phyloP scores from a whole-genome alignment of 2,329 filamentous ascomycete genomes.

The Aspergillus calidoustus region DNA sequence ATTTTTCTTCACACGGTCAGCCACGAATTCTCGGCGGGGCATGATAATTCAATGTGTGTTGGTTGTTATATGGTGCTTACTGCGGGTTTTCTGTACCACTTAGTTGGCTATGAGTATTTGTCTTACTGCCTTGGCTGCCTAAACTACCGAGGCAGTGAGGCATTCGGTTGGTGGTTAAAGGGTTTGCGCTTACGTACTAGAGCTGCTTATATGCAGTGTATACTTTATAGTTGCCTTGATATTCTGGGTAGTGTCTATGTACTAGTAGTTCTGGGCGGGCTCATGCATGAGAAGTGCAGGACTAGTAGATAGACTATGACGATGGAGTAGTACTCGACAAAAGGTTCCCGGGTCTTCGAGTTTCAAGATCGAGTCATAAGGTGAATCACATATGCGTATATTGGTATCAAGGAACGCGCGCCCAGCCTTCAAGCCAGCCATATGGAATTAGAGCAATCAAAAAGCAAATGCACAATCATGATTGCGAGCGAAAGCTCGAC shows the following conservation, averaged over 20 bases:
- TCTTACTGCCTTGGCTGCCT: no score
- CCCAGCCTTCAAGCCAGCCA: neutral
- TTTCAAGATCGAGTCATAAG: neutral
- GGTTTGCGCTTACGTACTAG: neutral
- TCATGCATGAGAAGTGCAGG: neutral
- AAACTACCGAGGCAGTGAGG: no score
- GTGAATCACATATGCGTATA: neutral
- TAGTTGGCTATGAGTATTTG: no score
- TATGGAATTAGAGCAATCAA: neutral
- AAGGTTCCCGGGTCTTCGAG: neutral
- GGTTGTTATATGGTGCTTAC: neutral
- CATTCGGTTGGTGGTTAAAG: neutral
- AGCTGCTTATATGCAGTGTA: neutral
- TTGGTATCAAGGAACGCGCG: conserved; percentile 1
- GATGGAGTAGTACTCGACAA: no score
- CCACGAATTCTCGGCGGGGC: no score
- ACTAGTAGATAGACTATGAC: no score
- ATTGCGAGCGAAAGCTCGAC: neutral
- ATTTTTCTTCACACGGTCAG: neutral
- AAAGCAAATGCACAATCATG: conserved; percentile 1
- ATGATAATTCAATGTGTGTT: no score
- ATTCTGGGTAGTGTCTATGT: no score
- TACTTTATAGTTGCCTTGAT: neutral
- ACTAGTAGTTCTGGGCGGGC: neutral
- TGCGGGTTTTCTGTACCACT: neutral